A percentile compares a stretch with the other conserved stretches of the same genome.
phyloP scores from a whole-genome alignment of 2,329 filamentous ascomycete genomes.

The Parastagonospora avenae region DNA sequence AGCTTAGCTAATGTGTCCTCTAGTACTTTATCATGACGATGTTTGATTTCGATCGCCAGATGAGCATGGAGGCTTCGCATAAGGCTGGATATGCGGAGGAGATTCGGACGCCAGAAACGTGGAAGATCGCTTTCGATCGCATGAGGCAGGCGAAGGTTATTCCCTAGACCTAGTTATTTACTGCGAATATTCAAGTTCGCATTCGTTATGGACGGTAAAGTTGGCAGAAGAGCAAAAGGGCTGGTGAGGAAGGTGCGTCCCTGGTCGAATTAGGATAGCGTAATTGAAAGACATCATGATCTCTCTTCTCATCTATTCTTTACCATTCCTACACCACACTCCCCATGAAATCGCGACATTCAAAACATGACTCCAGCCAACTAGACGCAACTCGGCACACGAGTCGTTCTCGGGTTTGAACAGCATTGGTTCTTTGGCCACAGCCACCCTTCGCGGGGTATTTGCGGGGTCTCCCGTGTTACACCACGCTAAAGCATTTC shows the following conservation, averaged over 20 bases:
- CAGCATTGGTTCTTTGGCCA: not conserved
- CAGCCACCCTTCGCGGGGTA: conserved; percentile 10
- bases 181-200: too few species aligned
- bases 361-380: conserved; percentile 5
- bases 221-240: too few species aligned
- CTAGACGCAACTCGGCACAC: not conserved
- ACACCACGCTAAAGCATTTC: conserved; percentile 23
- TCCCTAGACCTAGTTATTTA: conserved; percentile 14
- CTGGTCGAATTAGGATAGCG: too few species aligned
- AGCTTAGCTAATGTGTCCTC: conserved; percentile 3
- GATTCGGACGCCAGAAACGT: conserved; percentile 47
- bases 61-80: conserved; percentile 51
- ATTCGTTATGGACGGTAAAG: too few species aligned
- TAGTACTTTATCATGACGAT: conserved; percentile 42
- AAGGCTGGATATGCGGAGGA: conserved; percentile 47
- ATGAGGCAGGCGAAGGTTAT: conserved; percentile 52
- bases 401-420: conserved; percentile 7
- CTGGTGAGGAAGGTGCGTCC: too few species aligned
- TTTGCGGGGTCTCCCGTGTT: conserved; percentile 21
- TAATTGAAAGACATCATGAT: too few species aligned
- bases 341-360: not conserved
- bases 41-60: conserved; percentile 56
- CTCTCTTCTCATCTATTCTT: too few species aligned
- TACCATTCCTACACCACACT: not conserved
- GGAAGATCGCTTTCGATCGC: conserved; percentile 52